phyloP scores from a whole-genome alignment of 441 rosid genomes.

The Gossypium trilobum region DNA sequence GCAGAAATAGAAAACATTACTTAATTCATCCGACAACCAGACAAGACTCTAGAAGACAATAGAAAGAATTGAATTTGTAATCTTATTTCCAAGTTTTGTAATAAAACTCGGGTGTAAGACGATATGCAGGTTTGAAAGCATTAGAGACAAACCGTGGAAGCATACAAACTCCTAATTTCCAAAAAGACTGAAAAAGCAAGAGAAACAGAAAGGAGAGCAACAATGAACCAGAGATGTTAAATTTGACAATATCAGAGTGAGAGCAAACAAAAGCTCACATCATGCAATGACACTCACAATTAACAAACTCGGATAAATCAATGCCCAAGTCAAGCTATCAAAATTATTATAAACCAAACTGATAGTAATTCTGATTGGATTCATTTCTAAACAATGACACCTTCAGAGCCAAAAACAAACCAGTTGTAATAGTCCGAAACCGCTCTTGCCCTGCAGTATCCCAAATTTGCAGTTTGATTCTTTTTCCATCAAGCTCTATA shows the following conservation, averaged over 20 bases:
- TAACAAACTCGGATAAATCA: neutral
- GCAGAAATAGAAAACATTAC: constrained; percentile 27
- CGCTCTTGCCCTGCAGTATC: constrained; percentile 99
- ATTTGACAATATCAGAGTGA: neutral
- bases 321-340: neutral
- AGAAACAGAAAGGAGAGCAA: neutral
- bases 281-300: neutral
- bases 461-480: constrained; percentile 96
- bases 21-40: neutral
- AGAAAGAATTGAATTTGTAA: constrained; percentile 6
- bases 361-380: neutral
- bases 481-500: constrained; percentile 88
- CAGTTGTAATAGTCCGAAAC: constrained; percentile 93
- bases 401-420: constrained; percentile 32
- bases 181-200: neutral
- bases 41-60: neutral
- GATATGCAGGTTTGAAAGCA: neutral
- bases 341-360: neutral
- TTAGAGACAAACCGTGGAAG: neutral
- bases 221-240: neutral
- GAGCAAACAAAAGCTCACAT: neutral
- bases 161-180: neutral
- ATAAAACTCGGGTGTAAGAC: neutral
- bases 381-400: neutral
- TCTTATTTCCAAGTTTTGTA: neutral